Evolutionary conservation across 352 stramenopile species (phyloP), one percentile per base, ranked within the genome.

Genomic region (Pythium diclinum): DNA sequence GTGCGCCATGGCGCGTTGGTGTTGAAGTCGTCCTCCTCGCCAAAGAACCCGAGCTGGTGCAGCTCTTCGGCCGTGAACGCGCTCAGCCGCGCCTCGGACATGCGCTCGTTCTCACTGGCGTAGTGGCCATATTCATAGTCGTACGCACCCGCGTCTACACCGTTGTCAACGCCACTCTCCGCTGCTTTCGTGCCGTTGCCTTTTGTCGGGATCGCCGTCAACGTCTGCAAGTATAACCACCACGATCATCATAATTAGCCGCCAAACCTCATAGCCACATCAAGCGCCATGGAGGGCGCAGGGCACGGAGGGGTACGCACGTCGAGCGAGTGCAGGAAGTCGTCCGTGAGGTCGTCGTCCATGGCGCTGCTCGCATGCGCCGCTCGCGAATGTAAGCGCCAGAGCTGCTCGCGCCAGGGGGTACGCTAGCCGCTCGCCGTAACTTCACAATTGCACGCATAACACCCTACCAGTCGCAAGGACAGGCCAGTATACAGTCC

Each of bases 291-390:
- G 34, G 3, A 46, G 36, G 51, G 21, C 53, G 55, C 10, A 14
- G 11, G 17, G 13, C 16, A 34, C 21, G 21, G 8, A 30, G 38
- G 11, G 47, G 30, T 33, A 8, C 77, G 67, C 72, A 92, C 83
- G 62, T 92, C 83, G 55, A 90, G 69, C 40, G 83, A 85, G 68
- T 79, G 85, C 57, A 89, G 72, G 54, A 87, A 72, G 58, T 89
- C 83, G 63, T 92, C 83, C 25, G 78, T 83, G 62, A 92, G 76
- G 57, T 89, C 77, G 56, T 66, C 73, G 61, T 69, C 73, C 71
- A 84, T 85, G 48, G 38, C 56, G 19, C 14, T 42, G n/a, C 52
- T 71, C 38, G 42, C 42, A 49, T 49, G 42, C 38, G 38, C 38
- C 38, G 38, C 11, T 46, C 11, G 38, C 42, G 42, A 49, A 49